Evolutionary conservation across 768 basidiomycete species (phyloP), one percentile per base, ranked within the genome.

Genomic region (Boletellus ananiceps): DNA sequence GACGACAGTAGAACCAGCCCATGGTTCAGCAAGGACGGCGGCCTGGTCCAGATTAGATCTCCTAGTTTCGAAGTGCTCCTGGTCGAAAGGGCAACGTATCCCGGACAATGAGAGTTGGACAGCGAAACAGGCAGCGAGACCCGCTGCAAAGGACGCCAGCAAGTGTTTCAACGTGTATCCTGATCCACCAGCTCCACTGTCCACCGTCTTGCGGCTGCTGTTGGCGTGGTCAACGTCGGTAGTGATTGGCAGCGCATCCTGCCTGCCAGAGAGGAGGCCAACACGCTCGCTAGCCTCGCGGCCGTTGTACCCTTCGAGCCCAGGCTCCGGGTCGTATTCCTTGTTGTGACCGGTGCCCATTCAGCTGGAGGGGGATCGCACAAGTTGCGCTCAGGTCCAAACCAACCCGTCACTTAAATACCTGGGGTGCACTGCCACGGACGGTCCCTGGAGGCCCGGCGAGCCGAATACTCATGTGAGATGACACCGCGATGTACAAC

Each of bases 1-100:
- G 5, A 77, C 74, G 50, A 77, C 74, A 2, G 86, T 84, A 1
- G 86, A 87, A 13, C 89, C 88, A 16, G 82, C 85, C 62, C 81
- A 79, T 2, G 86, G 83, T 3, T 82, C 71, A 0, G 84, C 86
- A 14, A 82, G 60, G 15, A 68, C 63, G 19, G 70, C 58, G 12
- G 67, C 67, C 15, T 50, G 49, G 34, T 57, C 41, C 27, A 46
- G 8, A 8, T 16, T 18, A 0, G 29, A 2, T 12, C 9, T 39
- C 3, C 14, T 18, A 8, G 31, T 37, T 15, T 48, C 42, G 15
- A 32, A 36, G 38, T 33, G 47, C 33, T 31, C 50, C 48, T 40
- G 40, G 27, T 21, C 34, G 33, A 62, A 63, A 52, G 73, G 76
- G 59, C 77, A 60, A 8, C 32, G 27, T 3, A 36, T 29, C 72